These are phyloP conservation scores for Melastoma candidum DNA, from an alignment of 441 rosid genomes.

Conservation along the genomic window DNA sequence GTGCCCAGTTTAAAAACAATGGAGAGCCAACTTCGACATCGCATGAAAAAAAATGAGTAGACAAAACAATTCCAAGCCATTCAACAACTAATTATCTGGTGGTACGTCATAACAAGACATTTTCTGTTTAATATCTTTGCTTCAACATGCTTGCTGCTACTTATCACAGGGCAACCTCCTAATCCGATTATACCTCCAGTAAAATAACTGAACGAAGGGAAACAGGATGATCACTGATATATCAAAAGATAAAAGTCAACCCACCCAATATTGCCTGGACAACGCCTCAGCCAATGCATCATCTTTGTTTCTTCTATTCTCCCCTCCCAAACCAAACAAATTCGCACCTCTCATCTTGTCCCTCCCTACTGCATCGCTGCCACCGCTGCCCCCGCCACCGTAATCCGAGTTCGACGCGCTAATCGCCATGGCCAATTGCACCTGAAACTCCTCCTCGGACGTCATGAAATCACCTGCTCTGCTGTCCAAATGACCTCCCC, in stretches of 20 bases:
- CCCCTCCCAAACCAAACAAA: conserved; percentile 55
- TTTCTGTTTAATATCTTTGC: too few relatives aligned
- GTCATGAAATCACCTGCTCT: conserved; percentile 44
- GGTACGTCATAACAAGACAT: too few relatives aligned
- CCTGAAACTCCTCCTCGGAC: conserved; percentile 91
- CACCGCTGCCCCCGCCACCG: conserved; percentile 2
- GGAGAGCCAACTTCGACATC: too few relatives aligned
- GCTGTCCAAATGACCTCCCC: conserved; percentile 7
- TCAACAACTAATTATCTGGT: too few relatives aligned
- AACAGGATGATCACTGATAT: too few relatives aligned
- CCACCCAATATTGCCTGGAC: conserved; percentile 94
- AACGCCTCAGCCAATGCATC: conserved; percentile 53
- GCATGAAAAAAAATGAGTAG: too few relatives aligned
- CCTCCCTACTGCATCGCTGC: conserved; percentile 50
- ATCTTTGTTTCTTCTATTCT: conserved; percentile 40
- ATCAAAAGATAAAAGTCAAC: conserved; percentile 10
- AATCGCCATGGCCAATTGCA: conserved; percentile 88
- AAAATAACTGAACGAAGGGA: too few relatives aligned
- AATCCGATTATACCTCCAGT: too few relatives aligned
- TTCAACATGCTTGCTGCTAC: too few relatives aligned
- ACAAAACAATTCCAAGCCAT: too few relatives aligned
- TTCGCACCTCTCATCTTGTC: conserved; percentile 87
- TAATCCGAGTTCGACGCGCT: conserved; percentile 77
- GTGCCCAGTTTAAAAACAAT: too few relatives aligned
- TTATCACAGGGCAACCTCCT: too few relatives aligned